Base-by-base conservation (phyloP, 139 green algal genomes). In the Trebouxia sp. region DNA sequence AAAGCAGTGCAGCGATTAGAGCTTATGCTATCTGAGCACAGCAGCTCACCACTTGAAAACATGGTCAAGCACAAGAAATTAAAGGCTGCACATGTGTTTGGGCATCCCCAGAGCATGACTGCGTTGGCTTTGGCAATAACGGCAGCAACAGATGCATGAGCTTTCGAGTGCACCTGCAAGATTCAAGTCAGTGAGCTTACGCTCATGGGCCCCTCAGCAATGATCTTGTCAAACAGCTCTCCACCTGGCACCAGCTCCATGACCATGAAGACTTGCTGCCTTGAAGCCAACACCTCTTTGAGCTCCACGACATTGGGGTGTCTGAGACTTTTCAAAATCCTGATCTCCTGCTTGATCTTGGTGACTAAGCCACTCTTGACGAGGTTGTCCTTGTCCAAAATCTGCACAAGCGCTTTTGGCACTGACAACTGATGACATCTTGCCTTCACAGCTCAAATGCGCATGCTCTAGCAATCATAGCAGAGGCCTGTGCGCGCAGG, bases 211-310 rank as follows among this genome's bases (percentile, higher is more conserved):
- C 91, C 89, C 22, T 91, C 75, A 3, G 79, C 80, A 28, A 84
- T 80, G 6, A 95, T 87, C 17, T 87, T 86, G 67, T 95, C 91
- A 82, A 94, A 95, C 12, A 95, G 86, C 65, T 95, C 91, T 0
- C 91, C 91, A 0, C 91, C 87, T 11, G 76, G 45, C 45, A 81
- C 45, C 8, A 81, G 85, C 84, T 95, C 91, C 85, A 95, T 84
- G 48, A 95, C 92, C 70, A 95, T 85, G 69, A 92, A 95, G 50
- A 95, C 90, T 80, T 91, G 92, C 53, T 87, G 86, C 42, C 79
- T 75, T 26, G 82, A 88, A 28, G 86, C 88, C 83, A 95, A 84
- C 28, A 95, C 90, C 81, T 95, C 88, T 35, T 91, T 84, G 47
- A 95, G 80, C 41, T 92, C 86, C 38, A 95, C 91, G 2, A 95